A percentile compares a stretch with the other conserved stretches of the same genome.
phyloP scores from a whole-genome alignment of 257 asterid species.

The Sherardia arvensis region DNA sequence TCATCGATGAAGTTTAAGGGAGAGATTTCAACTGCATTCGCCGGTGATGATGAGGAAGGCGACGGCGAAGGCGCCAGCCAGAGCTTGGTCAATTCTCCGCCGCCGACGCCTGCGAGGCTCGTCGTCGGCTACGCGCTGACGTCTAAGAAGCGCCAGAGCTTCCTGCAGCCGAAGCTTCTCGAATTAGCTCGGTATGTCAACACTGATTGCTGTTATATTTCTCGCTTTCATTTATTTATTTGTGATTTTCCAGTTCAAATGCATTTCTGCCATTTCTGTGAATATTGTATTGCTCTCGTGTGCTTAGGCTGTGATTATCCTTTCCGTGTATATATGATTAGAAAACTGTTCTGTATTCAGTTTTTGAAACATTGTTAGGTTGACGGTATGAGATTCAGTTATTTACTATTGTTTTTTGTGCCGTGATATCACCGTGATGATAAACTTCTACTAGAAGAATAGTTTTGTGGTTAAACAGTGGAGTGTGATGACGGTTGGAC shows the following conservation, averaged over 20 bases:
- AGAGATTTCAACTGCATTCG: constrained; percentile 6
- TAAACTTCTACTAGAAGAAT: background rate
- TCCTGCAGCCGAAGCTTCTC: constrained; percentile 51
- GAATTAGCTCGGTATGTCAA: constrained; percentile 42
- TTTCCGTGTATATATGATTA: background rate
- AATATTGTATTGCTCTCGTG: background rate
- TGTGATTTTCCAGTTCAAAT: background rate
- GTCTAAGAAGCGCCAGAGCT: constrained; percentile 56
- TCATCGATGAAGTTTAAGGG: constrained; percentile 12
- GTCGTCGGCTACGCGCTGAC: constrained; percentile 66
- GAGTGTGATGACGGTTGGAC: background rate
- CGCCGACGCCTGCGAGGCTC: constrained; percentile 24
- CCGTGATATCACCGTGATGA: background rate
- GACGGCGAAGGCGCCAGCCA: constrained; percentile 4
- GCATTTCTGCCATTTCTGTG: background rate
- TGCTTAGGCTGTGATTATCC: background rate
- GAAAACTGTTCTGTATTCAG: background rate
- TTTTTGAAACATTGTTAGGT: background rate
- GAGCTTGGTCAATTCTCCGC: constrained; percentile 2
- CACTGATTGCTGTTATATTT: background rate
- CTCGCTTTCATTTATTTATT: background rate
- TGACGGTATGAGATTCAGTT: background rate
- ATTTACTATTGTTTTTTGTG: background rate
- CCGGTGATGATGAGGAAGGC: constrained; percentile 11
- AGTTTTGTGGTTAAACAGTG: background rate